Evolutionary conservation across 495 filamentous ascomycete genomes (phyloP).

Genomic region (Penicillium ochrochloron): DNA sequence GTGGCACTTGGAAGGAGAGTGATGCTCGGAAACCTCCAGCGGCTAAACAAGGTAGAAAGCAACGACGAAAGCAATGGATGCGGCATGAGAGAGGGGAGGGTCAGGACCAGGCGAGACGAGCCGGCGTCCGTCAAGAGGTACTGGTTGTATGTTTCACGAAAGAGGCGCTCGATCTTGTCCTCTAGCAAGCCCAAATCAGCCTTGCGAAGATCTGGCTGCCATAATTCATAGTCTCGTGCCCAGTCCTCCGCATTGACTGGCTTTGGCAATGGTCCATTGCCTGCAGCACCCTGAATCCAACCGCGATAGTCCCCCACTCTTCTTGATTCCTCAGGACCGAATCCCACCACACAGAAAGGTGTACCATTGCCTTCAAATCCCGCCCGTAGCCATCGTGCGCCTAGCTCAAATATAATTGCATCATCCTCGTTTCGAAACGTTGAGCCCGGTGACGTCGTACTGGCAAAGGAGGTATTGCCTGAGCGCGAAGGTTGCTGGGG

Average conservation of each 20-base stretch:
- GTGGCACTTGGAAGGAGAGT: conserved; percentile 77
- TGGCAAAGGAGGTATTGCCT: conserved; percentile 53
- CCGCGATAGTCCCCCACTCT: conserved; percentile 81
- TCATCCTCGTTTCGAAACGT: conserved; percentile 85
- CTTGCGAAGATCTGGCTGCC: conserved; percentile 72
- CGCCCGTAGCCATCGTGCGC: conserved; percentile 74
- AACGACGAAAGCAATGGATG: conserved; percentile 75
- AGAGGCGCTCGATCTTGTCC: conserved; percentile 83
- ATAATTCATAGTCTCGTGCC: conserved; percentile 78
- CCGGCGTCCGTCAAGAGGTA: conserved; percentile 77
- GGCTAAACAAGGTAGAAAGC: conserved; percentile 75
- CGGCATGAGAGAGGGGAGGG: conserved; percentile 77
- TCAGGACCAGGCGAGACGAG: conserved; percentile 72
- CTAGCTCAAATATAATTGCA: conserved; percentile 79
- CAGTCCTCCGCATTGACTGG: conserved; percentile 62
- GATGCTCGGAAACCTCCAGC: conserved; percentile 80
- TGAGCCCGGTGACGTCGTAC: conserved; percentile 71
- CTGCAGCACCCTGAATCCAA: conserved; percentile 53
- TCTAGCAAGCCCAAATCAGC: conserved; percentile 78
- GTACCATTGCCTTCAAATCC: conserved; percentile 82
- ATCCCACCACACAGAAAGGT: conserved; percentile 73
- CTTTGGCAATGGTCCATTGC: conserved; percentile 24
- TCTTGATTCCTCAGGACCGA: conserved; percentile 73
- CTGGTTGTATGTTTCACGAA: conserved; percentile 86
- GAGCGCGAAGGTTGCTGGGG: conserved; percentile 45